These are phyloP conservation scores for Pythium utonaiense DNA, from an alignment of 352 stramenopile genomes.

Conservation along the genomic window DNA sequence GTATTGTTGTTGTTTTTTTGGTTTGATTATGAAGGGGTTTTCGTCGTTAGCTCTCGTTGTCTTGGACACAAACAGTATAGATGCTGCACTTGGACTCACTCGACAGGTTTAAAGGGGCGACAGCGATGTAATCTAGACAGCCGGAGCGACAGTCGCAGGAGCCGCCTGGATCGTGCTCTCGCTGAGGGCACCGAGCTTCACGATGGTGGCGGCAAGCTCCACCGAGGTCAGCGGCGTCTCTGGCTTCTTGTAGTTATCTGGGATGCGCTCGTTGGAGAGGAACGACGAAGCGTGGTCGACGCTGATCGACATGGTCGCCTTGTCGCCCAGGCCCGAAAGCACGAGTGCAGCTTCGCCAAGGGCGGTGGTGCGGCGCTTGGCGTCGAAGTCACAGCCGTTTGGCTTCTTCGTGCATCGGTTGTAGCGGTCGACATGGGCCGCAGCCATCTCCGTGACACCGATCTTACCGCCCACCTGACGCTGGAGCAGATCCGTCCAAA, in stretches of 20 bases:
- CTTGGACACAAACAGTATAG: too few species aligned
- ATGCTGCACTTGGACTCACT: too few species aligned
- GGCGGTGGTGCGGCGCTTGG: background rate
- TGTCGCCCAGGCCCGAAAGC: slow-evolving; percentile 8
- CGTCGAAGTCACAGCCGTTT: background rate
- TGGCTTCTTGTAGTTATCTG: background rate
- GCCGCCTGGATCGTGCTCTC: background rate
- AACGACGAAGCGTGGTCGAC: slow-evolving; percentile 27
- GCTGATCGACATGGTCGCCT: slow-evolving; percentile 2
- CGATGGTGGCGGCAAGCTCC: background rate
- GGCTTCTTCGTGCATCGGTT: background rate
- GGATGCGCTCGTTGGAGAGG: slow-evolving; percentile 34
- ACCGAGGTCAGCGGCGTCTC: background rate
- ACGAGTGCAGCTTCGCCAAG: slow-evolving; percentile 1
- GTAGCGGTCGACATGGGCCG: background rate
- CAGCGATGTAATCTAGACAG: too few species aligned
- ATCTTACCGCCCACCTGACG: background rate
- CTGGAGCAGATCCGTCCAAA: slow-evolving; percentile 24
- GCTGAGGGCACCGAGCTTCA: background rate
- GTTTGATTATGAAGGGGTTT: too few species aligned
- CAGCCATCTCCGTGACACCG: background rate
- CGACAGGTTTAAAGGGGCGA: too few species aligned
- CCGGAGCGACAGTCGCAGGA: too few species aligned
- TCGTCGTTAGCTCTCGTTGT: too few species aligned
- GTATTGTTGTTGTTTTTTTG: background rate